phyloP scores from a whole-genome alignment of 2,329 filamentous ascomycete species.

The Colletotrichum acutatum region DNA sequence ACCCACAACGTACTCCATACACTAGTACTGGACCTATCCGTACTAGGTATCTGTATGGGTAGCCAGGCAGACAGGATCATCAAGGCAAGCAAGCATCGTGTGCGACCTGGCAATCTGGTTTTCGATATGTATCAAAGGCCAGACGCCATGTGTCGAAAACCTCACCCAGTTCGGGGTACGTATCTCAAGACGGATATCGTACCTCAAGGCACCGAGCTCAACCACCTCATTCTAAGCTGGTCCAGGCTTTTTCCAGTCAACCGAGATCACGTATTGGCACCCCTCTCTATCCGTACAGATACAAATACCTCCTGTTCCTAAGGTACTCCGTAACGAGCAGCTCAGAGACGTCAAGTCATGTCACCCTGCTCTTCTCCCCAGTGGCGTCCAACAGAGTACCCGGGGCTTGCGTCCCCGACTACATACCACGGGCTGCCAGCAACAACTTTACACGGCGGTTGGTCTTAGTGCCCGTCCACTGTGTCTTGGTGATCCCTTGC shows the following conservation, averaged over 20 bases:
- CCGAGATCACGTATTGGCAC: background rate
- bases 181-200: background rate
- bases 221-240: background rate
- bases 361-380: background rate
- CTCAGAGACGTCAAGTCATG: background rate
- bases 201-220: no score
- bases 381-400: background rate
- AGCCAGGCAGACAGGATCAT: background rate
- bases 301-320: no score
- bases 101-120: background rate
- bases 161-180: background rate
- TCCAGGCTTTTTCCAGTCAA: background rate
- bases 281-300: background rate
- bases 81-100: background rate
- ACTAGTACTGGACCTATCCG: background rate
- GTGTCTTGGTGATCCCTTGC: conserved; percentile 21
- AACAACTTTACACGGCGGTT: background rate
- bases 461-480: conserved; percentile 21
- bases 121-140: background rate
- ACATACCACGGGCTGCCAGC: background rate
- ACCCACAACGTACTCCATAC: background rate
- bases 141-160: background rate
- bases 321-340: background rate
- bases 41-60: no score
- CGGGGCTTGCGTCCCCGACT: background rate